Conservation (phyloP, 495 filamentous ascomycete genomes). For the Jackrogersella multiformis region DNA sequence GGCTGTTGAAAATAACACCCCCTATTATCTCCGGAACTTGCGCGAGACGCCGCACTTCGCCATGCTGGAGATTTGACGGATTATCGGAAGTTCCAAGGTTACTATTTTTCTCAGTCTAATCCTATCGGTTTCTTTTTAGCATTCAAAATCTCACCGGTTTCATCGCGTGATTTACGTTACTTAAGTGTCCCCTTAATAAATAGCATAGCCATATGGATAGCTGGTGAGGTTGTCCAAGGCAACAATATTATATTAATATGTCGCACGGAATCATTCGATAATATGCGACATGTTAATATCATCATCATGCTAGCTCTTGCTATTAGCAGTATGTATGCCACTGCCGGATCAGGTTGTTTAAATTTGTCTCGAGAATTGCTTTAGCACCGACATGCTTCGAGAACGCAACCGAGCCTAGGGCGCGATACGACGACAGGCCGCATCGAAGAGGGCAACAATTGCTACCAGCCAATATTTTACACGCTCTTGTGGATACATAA, state of each 20-base stretch:
- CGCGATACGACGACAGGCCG: conserved; percentile 16
- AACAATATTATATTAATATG: background rate
- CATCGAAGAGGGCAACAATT: conserved; percentile 16
- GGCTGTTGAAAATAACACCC: no score
- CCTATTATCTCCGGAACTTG: no score
- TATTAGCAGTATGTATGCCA: background rate
- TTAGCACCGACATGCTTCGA: conserved; percentile 4
- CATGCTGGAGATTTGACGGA: background rate
- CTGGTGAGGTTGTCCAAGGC: background rate
- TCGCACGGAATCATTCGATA: conserved; percentile 23
- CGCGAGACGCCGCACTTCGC: background rate
- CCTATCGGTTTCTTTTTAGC: background rate
- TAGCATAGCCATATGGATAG: background rate
- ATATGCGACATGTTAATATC: conserved; percentile 2
- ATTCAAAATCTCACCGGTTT: background rate
- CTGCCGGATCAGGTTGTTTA: conserved; percentile 14
- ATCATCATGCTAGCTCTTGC: conserved; percentile 21
- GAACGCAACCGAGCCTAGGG: conserved; percentile 26
- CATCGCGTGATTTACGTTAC: conserved; percentile 28
- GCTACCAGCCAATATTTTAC: conserved; percentile 12
- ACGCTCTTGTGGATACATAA: background rate
- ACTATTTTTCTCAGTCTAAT: background rate
- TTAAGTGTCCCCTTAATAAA: conserved; percentile 26
- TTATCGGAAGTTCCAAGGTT: no score
- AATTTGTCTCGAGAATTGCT: conserved; percentile 18